Conservation (phyloP, 768 basidiomycete species). For the Russula griseocarnosa region DNA sequence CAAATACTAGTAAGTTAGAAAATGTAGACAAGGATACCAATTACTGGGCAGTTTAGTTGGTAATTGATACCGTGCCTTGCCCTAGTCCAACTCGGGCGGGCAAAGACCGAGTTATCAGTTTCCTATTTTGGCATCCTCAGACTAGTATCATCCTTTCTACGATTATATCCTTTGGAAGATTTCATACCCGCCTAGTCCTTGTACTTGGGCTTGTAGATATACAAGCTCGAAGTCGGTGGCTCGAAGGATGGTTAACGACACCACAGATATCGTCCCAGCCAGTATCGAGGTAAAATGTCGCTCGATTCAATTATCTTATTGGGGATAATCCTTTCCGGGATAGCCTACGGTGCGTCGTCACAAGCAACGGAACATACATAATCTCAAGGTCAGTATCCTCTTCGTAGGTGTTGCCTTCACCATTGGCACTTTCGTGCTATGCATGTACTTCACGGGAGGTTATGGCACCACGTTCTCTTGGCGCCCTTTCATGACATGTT, state of each 20-base stretch:
- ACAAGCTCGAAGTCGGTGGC: constrained; percentile 1
- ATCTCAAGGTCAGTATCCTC: neutral
- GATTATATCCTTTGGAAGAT: neutral
- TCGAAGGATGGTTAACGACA: neutral
- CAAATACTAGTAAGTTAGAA: too few species aligned
- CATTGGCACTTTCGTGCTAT: constrained; percentile 15
- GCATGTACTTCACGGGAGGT: neutral
- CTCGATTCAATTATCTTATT: constrained; percentile 26
- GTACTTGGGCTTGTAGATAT: constrained; percentile 18
- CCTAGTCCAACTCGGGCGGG: neutral
- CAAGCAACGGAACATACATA: too few species aligned
- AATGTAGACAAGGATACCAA: constrained; percentile 1
- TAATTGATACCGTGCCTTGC: neutral
- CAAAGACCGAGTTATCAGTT: neutral
- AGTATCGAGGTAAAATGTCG: constrained; percentile 4
- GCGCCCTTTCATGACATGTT: constrained; percentile 12
- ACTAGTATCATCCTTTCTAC: neutral
- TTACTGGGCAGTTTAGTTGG: neutral
- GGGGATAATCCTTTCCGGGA: constrained; percentile 30
- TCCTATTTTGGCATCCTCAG: constrained; percentile 3
- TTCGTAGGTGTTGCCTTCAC: constrained; percentile 29
- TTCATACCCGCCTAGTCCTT: constrained; percentile 21
- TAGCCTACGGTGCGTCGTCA: constrained; percentile 31
- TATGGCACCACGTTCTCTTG: constrained; percentile 1
- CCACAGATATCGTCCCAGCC: constrained; percentile 11